These are phyloP conservation scores for Phoma sp. DNA, from an alignment of 2,329 filamentous ascomycete genomes.

Conservation along the genomic window DNA sequence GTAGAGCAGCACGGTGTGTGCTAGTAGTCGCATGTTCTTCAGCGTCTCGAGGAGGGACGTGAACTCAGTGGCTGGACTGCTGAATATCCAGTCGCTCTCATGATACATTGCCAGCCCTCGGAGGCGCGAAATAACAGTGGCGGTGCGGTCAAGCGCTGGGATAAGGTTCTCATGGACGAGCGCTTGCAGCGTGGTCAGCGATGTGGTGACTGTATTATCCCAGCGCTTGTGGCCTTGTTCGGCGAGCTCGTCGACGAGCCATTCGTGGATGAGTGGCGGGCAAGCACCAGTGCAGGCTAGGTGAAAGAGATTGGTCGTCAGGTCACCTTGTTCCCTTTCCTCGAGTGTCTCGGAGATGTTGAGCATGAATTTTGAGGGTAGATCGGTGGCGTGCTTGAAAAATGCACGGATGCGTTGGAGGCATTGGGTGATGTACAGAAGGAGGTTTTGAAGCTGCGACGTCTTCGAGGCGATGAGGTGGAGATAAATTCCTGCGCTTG, in stretches of 20 bases:
- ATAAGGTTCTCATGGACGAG: constrained; percentile 87
- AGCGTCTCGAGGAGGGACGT: constrained; percentile 67
- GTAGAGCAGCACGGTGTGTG: constrained; percentile 73
- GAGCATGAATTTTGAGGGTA: constrained; percentile 78
- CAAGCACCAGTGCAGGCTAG: constrained; percentile 84
- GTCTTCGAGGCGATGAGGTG: constrained; percentile 85
- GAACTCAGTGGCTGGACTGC: constrained; percentile 55
- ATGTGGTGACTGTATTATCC: constrained; percentile 83
- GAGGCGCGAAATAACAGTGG: constrained; percentile 80
- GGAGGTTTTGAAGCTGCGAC: constrained; percentile 83
- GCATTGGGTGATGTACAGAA: constrained; percentile 83
- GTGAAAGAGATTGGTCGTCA: constrained; percentile 82
- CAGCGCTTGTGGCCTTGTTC: constrained; percentile 86
- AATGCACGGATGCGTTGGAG: constrained; percentile 80
- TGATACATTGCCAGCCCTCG: constrained; percentile 84
- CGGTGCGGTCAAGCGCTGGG: constrained; percentile 82
- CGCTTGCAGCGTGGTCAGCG: constrained; percentile 77
- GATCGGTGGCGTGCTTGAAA: constrained; percentile 80
- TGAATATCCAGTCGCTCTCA: constrained; percentile 66
- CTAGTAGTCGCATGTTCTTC: constrained; percentile 75
- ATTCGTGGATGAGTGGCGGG: constrained; percentile 77
- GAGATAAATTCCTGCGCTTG: constrained; percentile 77
- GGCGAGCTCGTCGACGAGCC: constrained; percentile 79
- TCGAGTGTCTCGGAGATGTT: constrained; percentile 78
- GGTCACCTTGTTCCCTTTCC: constrained; percentile 67